phyloP scores from a whole-genome alignment of 2,329 filamentous ascomycete species.

The Aspergillus unguis region DNA sequence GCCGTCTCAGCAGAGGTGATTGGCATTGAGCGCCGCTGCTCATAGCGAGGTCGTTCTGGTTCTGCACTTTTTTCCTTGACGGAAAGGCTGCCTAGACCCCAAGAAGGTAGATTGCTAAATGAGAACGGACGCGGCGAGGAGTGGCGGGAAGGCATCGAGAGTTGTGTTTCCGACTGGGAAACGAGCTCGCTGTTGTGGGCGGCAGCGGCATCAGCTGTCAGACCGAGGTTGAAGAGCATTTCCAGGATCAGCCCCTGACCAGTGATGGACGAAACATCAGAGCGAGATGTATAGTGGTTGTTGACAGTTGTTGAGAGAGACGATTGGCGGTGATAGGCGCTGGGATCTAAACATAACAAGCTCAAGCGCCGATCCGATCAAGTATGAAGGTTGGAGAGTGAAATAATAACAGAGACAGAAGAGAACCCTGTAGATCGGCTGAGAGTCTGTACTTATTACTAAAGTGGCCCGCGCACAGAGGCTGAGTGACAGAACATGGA shows the following conservation, averaged over 20 bases:
- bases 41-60: slow-evolving; percentile 14
- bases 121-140: slow-evolving; percentile 22
- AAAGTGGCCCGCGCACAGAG: neutral
- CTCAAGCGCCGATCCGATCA: neutral
- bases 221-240: slow-evolving; percentile 43
- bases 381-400: neutral
- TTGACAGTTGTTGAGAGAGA: neutral
- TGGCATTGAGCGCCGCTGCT: slow-evolving; percentile 22
- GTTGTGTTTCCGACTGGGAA: slow-evolving; percentile 22
- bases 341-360: slow-evolving; percentile 1
- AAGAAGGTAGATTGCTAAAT: slow-evolving; percentile 23
- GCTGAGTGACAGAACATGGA: slow-evolving; percentile 3
- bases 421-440: too few species aligned
- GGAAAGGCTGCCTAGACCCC: slow-evolving; percentile 23
- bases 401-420: neutral
- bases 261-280: slow-evolving; percentile 17
- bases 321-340: neutral
- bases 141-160: slow-evolving; percentile 18
- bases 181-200: slow-evolving; percentile 38
- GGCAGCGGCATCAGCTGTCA: slow-evolving; percentile 45
- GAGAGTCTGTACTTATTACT: neutral
- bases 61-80: slow-evolving; percentile 19
- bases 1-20: slow-evolving; percentile 22
- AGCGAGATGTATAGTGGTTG: neutral
- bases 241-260: slow-evolving; percentile 18